phyloP scores from a whole-genome alignment of 1,284 basidiomycete genomes.

The Athelia sp. region DNA sequence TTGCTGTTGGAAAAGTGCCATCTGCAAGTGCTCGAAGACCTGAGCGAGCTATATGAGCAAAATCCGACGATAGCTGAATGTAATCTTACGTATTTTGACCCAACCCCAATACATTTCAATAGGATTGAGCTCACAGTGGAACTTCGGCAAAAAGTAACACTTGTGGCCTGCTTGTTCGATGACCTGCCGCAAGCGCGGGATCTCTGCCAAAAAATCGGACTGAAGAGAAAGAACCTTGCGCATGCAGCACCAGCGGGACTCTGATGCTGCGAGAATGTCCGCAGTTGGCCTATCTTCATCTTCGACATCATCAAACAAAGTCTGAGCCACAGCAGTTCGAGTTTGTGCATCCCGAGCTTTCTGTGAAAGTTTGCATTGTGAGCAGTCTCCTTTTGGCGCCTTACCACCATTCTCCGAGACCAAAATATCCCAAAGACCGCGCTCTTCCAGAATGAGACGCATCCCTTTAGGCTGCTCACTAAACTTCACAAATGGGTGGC shows the following conservation, averaged over 20 bases:
- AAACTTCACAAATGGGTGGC: not conserved
- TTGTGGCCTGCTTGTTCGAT: constrained; percentile 14
- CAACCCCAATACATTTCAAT: constrained; percentile 5
- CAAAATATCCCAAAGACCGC: not conserved
- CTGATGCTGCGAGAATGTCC: not conserved
- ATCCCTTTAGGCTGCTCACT: constrained; percentile 16
- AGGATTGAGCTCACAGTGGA: constrained; percentile 3
- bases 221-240: constrained; percentile 11
- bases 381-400: constrained; percentile 8
- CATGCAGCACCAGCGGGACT: constrained; percentile 13
- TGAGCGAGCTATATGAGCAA: not conserved
- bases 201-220: constrained; percentile 15
- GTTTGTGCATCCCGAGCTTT: constrained; percentile 7
- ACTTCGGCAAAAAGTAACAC: constrained; percentile 1
- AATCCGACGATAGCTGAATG: not conserved
- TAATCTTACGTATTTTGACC: not conserved
- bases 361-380: constrained; percentile 9
- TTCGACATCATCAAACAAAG: constrained; percentile 2
- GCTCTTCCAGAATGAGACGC: constrained; percentile 7
- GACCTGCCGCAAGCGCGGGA: constrained; percentile 14
- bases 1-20: not conserved
- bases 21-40: not conserved
- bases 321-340: constrained; percentile 4
- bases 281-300: not conserved
- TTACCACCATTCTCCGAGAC: constrained; percentile 7